These are phyloP conservation scores for Xylaria longipes DNA, from an alignment of 495 filamentous ascomycete species.

Conservation along the genomic window DNA sequence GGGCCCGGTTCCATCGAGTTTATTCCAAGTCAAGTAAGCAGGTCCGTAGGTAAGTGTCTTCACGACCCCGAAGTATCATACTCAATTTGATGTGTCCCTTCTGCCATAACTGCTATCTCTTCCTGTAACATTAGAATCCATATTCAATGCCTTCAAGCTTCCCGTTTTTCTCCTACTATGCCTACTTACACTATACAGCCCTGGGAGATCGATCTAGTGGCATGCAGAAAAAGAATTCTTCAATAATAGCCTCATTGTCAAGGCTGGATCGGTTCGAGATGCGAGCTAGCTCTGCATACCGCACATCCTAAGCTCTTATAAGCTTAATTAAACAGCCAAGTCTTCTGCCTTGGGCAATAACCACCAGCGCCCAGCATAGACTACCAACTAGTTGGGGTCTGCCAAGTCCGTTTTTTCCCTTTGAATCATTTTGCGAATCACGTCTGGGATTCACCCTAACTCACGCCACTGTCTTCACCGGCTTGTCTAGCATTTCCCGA, in stretches of 20 bases:
- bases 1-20: not conserved
- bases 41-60: not conserved
- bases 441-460: not conserved
- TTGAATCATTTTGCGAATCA: not conserved
- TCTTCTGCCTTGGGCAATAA: not conserved
- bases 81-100: not conserved
- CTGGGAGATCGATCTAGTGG: not conserved
- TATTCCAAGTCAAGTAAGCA: not conserved
- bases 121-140: not conserved
- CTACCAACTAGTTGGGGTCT: not conserved
- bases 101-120: not conserved
- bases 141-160: not conserved
- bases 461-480: not conserved
- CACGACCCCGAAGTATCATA: not conserved
- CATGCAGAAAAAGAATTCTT: conserved; percentile 1
- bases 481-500: not conserved
- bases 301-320: not conserved
- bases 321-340: not conserved
- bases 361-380: not conserved
- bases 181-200: not conserved
- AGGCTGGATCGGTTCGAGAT: not conserved
- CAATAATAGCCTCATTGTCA: not conserved
- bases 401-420: not conserved
- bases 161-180: no score
- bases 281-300: not conserved